Conservation (phyloP, 2,329 filamentous ascomycete species). For the Fusarium secorum region DNA sequence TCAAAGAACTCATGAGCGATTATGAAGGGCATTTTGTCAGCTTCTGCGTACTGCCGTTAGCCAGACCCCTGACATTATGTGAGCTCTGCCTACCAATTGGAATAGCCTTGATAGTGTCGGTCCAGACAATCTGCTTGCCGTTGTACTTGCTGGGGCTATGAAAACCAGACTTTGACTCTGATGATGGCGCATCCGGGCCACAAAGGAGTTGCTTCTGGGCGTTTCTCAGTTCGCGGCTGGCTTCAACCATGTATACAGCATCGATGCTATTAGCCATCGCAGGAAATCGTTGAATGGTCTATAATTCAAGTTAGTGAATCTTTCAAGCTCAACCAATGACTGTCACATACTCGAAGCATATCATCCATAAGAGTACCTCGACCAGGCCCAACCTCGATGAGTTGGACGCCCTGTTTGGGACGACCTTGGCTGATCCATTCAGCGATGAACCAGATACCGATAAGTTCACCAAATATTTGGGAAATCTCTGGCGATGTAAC, state of each 20-base stretch:
- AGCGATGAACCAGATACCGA: constrained; percentile 93
- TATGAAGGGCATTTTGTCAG: constrained; percentile 84
- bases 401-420: constrained; percentile 76
- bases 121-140: constrained; percentile 82
- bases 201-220: constrained; percentile 85
- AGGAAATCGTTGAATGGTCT: constrained; percentile 88
- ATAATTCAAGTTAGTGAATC: neutral
- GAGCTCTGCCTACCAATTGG: constrained; percentile 64
- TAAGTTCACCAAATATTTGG: constrained; percentile 92
- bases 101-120: constrained; percentile 85
- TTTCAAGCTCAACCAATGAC: neutral
- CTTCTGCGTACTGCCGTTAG: constrained; percentile 51
- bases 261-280: constrained; percentile 79
- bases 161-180: constrained; percentile 76
- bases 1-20: constrained; percentile 99
- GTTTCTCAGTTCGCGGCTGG: constrained; percentile 79
- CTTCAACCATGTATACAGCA: constrained; percentile 92
- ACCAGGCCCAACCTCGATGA: constrained; percentile 94
- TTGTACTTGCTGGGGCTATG: constrained; percentile 79
- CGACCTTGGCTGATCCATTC: constrained; percentile 95
- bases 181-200: constrained; percentile 70
- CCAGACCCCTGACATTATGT: neutral
- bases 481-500: constrained; percentile 98
- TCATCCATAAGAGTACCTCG: constrained; percentile 97
- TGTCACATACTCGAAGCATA: constrained; percentile 77